Evolutionary conservation across 2,329 filamentous ascomycete species (phyloP), one percentile per base, ranked within the genome.

Genomic region (Canariomyces notabilis): DNA sequence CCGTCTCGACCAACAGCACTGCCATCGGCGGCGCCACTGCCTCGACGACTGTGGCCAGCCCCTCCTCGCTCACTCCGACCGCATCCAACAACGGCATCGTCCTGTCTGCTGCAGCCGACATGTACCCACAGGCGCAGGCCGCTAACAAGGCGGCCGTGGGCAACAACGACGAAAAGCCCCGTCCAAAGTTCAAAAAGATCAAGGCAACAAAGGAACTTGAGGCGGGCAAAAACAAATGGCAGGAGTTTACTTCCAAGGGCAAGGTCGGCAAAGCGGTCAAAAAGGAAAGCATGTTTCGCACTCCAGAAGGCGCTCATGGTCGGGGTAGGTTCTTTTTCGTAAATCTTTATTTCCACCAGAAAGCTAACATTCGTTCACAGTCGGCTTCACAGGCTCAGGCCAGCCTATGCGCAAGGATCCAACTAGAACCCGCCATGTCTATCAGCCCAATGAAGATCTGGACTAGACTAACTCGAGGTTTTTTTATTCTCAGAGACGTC

Each of bases 261-360:
- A 90, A 88, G 62, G 72, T 80, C 54, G 79, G 74, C 54, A 85
- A 84, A 64, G 56, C 69, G 4, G 68, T 70, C 34, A 91, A 91
- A 71, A 95, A 95, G 69, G 88, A 95, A 39, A 95, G 89, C 74
- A 96, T 96, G 90, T 96, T 96, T 65, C 83, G 90, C 37, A 96
- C 90, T 2, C 89, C 89, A 0, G 89, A 95, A 23, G 84, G 88
- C 51, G 78, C 93, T 19, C 80, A 88, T 60, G 90, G 87, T 48
- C 80, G 89, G 85, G 90, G 90, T 95, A 71, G 57, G 76, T 58
- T 37, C 6, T 18, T 37, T n/a, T n/a, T n/a, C n/a, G n/a, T n/a
- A n/a, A 16, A 15, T 15, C 19, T 26, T 5, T 43, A 20, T 31
- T 35, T n/a, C 14, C 3, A 19, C 21, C 16, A 19, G 36, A 31